Evolutionary conservation across 805 yeast genomes (phyloP), one percentile per base, ranked within the genome.

Genomic region (Candida arabinofermentans): DNA sequence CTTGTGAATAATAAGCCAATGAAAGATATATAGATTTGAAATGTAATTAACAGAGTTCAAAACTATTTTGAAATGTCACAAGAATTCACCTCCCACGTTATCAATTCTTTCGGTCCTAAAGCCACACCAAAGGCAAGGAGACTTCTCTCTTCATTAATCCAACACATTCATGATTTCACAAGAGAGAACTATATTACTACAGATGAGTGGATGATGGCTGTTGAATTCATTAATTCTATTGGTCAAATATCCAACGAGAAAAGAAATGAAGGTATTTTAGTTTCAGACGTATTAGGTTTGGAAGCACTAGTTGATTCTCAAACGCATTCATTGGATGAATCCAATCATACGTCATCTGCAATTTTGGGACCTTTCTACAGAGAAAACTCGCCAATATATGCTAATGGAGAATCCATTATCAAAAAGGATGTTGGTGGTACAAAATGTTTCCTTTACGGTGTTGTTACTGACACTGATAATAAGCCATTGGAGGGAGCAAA

Each of bases 301-400:
- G 62, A 59, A 38, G 61, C 59, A 10, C 50, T 64, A 17, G 68
- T 64, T 36, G 69, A 64, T 38, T 49, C 57, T 24, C 55, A 60
- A 31, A 61, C 69, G 3, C 58, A 55, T 37, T 36, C 51, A 14
- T 40, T 40, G 12, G 53, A 44, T 24, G 42, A 45, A 26, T 39
- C 47, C 14, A 51, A 41, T 32, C 60, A 55, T 36, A 59, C 64
- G 9, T 53, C 57, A 13, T 60, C 64, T 23, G 61, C 67, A 13
- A 58, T 64, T 22, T 43, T 64, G 33, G 69, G 69, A 17, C 69
- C 69, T 5, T 64, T 64, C 52, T 60, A 64, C 50, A 50, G 65
- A 27, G 58, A 55, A 2, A 55, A 57, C 41, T 58, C 69, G 12
- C 61, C 58, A 13, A 51, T 34, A 17, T 59, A 60, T 42, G 42